Conservation (phyloP, 768 basidiomycete genomes). For the Mycena latifolia region DNA sequence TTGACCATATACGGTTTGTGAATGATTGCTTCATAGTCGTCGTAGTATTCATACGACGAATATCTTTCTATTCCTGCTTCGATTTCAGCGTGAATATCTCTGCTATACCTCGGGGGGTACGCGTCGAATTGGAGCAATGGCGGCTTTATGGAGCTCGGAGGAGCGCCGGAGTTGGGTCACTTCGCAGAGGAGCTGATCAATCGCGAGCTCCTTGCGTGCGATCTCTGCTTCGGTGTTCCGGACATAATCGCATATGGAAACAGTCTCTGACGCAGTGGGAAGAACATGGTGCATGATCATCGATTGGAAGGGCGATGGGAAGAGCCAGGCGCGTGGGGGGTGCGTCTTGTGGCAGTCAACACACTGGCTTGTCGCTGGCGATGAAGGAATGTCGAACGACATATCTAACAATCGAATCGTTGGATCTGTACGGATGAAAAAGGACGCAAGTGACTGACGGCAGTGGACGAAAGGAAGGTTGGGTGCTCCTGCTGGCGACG, state of each 20-base stretch:
- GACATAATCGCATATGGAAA: neutral
- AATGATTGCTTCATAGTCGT: neutral
- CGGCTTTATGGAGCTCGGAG: conserved; percentile 6
- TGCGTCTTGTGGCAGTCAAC: conserved; percentile 11
- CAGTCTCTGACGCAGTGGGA: conserved; percentile 1
- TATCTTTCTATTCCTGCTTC: neutral
- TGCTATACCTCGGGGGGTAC: conserved; percentile 5
- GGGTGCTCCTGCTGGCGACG: no score
- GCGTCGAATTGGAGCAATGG: conserved; percentile 15
- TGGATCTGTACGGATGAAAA: no score
- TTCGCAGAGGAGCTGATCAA: conserved; percentile 14
- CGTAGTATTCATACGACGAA: no score
- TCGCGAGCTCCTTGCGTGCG: no score
- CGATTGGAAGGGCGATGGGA: conserved; percentile 8
- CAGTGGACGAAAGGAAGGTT: no score
- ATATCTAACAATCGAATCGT: no score
- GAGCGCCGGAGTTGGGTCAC: conserved; percentile 3
- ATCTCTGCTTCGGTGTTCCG: conserved; percentile 10
- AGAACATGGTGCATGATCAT: neutral
- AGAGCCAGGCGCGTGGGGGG: neutral
- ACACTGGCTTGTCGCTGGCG: no score
- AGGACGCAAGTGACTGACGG: no score
- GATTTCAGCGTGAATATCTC: conserved; percentile 10
- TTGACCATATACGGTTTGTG: neutral
- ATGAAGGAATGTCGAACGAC: no score